Evolutionary conservation across 768 basidiomycete species (phyloP), one percentile per base, ranked within the genome.

Genomic region (Xerocomus brunneocitrinus): DNA sequence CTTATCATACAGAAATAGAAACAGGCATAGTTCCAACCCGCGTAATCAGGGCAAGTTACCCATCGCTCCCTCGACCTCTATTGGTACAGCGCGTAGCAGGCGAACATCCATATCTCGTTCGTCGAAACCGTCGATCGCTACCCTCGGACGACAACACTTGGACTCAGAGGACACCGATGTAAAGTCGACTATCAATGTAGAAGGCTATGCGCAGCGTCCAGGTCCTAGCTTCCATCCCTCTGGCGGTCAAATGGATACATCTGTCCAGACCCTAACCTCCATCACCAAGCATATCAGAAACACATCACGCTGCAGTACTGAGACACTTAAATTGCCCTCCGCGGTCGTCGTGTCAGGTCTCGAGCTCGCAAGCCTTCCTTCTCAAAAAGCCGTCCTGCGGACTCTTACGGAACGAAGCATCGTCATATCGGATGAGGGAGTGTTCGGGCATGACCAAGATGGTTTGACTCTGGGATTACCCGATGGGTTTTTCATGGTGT

Each of bases 321-420:
- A 59, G 16, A 56, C 53, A 24, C 56, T 70, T 22, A 75, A 53
- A 60, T 74, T 70, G 0, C 85, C 89, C 2, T 73, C 75, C 46
- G 87, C 80, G 3, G 68, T 91, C 3, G 84, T 90, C 4, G 65
- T 89, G 7, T 80, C 86, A 3, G 85, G 86, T 0, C 75, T 91
- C n/a, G 88, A 91, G 62, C 68, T 83, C 61, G 76, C 82, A 1
- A 73, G 69, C 44, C 52, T 76, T 13, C 63, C 76, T 1, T 79
- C 79, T 6, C 89, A 91, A 60, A 73, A 82, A 32, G 75, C 83
- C 2, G 68, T 91, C 28, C 66, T 79, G 3, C 71, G 71, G 35
- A 80, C 80, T 1, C 67, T 91, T 40, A 59, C 72, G 14, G 80
- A 85, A 38, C 72, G 70, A 50, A 74, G 76, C 39, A 67, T 90